A percentile compares a stretch with the other conserved stretches of the same genome.
phyloP scores from a whole-genome alignment of 257 asterid species.

The Nicotiana knightiana region DNA sequence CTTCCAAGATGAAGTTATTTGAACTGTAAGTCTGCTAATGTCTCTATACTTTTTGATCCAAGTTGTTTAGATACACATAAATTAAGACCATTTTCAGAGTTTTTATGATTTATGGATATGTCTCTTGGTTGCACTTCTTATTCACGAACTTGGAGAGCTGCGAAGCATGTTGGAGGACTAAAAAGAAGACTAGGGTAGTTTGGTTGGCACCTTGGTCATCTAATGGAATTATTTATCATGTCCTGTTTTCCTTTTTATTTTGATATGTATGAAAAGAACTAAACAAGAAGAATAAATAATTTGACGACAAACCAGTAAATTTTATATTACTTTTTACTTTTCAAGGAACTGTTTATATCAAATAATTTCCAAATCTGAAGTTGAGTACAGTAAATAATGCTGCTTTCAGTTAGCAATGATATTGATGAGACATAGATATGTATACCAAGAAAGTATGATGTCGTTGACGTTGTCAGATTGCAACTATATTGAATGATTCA shows the following conservation, averaged over 20 bases:
- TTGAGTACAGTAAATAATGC: neutral
- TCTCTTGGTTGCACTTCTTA: neutral
- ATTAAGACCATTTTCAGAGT: neutral
- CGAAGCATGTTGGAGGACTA: neutral
- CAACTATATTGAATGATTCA: neutral
- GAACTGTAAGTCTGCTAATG: constrained; percentile 9
- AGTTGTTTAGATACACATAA: neutral
- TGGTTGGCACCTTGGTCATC: neutral
- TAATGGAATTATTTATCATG: neutral
- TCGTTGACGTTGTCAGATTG: neutral
- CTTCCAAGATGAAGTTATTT: constrained; percentile 11
- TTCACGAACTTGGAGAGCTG: neutral
- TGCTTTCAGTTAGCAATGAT: neutral
- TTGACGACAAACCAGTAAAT: neutral
- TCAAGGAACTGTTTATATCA: neutral
- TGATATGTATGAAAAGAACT: neutral
- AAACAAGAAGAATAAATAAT: neutral
- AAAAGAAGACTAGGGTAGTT: neutral
- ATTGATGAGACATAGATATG: neutral
- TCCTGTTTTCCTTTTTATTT: neutral
- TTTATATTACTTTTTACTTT: neutral
- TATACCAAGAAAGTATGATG: neutral
- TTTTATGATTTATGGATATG: neutral
- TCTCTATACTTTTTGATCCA: constrained; percentile 6
- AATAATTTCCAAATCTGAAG: neutral